Evolutionary conservation across 2,329 filamentous ascomycete species (phyloP), one percentile per base, ranked within the genome.

Genomic region (Sporothrix globosa): DNA sequence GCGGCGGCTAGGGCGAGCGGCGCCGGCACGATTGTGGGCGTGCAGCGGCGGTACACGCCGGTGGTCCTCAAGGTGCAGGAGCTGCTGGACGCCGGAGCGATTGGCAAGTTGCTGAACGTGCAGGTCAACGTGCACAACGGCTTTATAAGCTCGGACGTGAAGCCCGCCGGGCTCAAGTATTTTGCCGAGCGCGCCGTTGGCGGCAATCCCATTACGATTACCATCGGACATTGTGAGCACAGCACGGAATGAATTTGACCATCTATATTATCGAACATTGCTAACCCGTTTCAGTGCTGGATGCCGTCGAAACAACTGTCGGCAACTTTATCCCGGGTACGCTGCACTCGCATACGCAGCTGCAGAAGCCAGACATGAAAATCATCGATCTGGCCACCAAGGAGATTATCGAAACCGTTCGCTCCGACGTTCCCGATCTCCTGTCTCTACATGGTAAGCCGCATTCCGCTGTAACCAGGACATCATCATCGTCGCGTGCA

Each of bases 161-260:
- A 83, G 3, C 74, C 78, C 0, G 73, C 77, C 27, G 78, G 77
- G 0, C 74, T 86, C 41, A 75, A 79, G 41, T 90, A 88, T 70
- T 85, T 86, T 54, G 76, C 83, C 0, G 78, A 85, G 3, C 77
- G 81, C 17, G 78, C 81, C 9, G 75, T 87, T 0, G 84, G 84
- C 0, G 83, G 83, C 0, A 84, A 83, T 34, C 27, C 78, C 1
- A 76, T 79, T 19, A 83, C 79, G 0, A 83, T 84, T 54, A 78
- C 79, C 0, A 76, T 83, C 3, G 81, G 75, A 0, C 83, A 84
- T 71, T 54, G 82, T 83, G 53, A 60, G 56, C 41, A 21, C 34
- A 13, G 5, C 54, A 11, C 10, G 30, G 13, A 46, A 46, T 9
- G 3, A 3, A 14, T 14, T 7, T 34, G 54, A 30, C 13, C 4